These are phyloP conservation scores for Mimosa pudica DNA, from an alignment of 306 rosid species.

Conservation along the genomic window DNA sequence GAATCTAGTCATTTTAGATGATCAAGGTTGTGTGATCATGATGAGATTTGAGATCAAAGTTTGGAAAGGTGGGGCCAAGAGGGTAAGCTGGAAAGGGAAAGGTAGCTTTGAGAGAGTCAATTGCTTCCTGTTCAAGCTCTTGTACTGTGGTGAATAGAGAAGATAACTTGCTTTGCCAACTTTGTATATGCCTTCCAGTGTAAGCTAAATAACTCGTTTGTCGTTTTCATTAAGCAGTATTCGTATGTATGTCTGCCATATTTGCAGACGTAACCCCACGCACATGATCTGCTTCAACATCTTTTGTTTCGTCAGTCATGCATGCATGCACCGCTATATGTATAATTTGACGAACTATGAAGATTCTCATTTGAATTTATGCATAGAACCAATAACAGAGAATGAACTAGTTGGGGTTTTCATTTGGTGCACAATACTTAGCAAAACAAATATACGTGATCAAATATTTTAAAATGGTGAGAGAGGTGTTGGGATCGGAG, in stretches of 20 bases:
- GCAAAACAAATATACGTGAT: no score
- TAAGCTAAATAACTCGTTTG: constrained; percentile 12
- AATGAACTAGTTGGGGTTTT: background rate
- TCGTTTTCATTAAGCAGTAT: constrained; percentile 28
- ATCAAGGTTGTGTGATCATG: background rate
- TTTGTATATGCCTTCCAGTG: constrained; percentile 26
- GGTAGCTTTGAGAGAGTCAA: constrained; percentile 27
- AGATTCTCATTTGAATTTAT: no score
- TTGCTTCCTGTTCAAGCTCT: constrained; percentile 39
- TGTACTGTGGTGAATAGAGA: constrained; percentile 34
- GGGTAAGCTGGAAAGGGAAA: constrained; percentile 41
- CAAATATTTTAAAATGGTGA: no score
- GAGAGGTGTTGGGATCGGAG: no score
- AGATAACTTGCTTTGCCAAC: constrained; percentile 42
- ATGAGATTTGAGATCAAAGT: constrained; percentile 16
- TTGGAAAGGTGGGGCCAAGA: constrained; percentile 43
- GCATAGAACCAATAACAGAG: background rate
- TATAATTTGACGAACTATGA: background rate
- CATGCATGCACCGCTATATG: background rate
- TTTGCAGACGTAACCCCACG: constrained; percentile 37
- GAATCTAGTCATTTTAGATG: constrained; percentile 45
- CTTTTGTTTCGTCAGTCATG: constrained; percentile 18
- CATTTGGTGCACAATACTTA: no score
- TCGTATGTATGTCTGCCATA: constrained; percentile 28
- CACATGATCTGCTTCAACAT: constrained; percentile 28